Evolutionary conservation across 2,329 filamentous ascomycete genomes (phyloP), one percentile per base, ranked within the genome.

Genomic region (Teratosphaeria gauchensis): DNA sequence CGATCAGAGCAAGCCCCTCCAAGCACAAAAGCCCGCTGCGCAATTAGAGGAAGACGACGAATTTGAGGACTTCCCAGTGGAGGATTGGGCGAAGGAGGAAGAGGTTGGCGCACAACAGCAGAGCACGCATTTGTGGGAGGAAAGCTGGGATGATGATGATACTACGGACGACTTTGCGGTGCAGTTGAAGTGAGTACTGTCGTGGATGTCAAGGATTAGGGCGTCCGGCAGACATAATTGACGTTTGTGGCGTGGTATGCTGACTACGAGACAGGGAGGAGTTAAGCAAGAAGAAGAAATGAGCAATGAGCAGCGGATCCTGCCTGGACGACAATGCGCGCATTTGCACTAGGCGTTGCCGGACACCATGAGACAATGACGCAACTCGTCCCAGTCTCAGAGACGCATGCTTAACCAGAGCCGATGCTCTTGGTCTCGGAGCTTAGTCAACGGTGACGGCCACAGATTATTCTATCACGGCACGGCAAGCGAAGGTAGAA

Each of bases 131-230:
- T 80, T 99, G 57, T 99, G 94, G 94, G 94, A 99, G 77, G 94
- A 99, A 81, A 96, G 91, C 81, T 99, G 94, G 94, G 94, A 99
- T 72, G 94, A 99, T 71, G 92, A 97, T 73, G 94, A 97, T 76
- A 94, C 90, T 65, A 94, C 83, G 69, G 94, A 99, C 73, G 94
- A 99, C 71, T 99, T 99, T 74, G 94, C 91, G 12, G 84, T 89
- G 70, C 92, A 97, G 79, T 78, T 99, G 71, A 95, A 90, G 92
- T 96, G 75, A 66, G 87, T 80, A 14, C 6, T 11, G 12, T 28
- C 30, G 19, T 48, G 42, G n/a, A 8, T 1, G 2, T 19, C n/a
- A 4, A 19, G 6, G 42, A 53, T 28, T 7, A 2, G 16, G 51
- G 28, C 51, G 31, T n/a, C 5, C 4, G 7, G n/a, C 9, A 16